Evolutionary conservation across 148 eudicot species (phyloP).

Genomic region (Beta vulgaris): DNA sequence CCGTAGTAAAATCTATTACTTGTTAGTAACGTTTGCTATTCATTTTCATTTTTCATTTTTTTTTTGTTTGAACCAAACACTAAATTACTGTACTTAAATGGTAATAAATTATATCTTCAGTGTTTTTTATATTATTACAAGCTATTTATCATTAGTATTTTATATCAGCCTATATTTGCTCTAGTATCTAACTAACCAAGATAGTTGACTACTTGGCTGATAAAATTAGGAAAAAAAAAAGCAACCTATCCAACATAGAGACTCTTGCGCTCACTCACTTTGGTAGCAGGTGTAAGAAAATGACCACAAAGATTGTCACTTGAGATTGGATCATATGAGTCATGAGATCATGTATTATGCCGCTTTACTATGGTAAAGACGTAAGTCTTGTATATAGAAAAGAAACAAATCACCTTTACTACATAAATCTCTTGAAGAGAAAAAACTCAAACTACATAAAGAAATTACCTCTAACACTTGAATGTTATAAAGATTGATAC

Average conservation of each 20-base stretch:
- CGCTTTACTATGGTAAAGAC: background rate
- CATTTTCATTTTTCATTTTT: no score
- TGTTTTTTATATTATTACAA: no score
- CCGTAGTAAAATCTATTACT: no score
- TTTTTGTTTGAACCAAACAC: no score
- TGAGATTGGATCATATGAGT: background rate
- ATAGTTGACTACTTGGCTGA: background rate
- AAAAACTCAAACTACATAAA: background rate
- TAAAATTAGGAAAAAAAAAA: background rate
- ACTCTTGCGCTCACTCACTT: background rate
- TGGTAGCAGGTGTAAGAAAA: conserved; percentile 17
- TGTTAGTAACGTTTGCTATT: no score
- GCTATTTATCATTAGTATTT: no score
- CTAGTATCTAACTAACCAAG: no score
- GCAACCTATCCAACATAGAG: background rate
- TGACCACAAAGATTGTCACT: conserved; percentile 15
- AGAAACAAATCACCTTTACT: background rate
- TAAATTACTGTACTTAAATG: no score
- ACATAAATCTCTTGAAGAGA: background rate
- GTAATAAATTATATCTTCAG: no score
- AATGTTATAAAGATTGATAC: background rate
- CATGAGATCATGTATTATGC: no score
- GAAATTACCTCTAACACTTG: background rate
- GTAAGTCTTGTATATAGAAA: background rate
- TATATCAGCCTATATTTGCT: no score